Percentiles rank a stretch among this genome's conserved stretches.
phyloP scores from a whole-genome alignment of 78 protist genomes.

The Cavenderia fasciculata region DNA sequence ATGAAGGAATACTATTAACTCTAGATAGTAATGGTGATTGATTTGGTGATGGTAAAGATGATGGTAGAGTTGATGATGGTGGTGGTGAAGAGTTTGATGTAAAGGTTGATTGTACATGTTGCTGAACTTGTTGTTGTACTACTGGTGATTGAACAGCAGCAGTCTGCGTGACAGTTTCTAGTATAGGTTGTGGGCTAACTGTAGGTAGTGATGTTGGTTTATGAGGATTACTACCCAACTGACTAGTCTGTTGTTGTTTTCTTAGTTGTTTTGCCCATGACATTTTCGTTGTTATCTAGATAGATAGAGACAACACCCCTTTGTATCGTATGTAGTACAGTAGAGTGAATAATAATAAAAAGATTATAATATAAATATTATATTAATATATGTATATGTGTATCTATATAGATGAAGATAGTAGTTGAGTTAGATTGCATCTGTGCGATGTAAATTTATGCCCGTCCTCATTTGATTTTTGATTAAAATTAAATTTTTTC shows the following conservation, averaged over 20 bases:
- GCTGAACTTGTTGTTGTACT: neutral
- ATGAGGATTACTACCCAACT: neutral
- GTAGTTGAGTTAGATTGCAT: too few relatives aligned
- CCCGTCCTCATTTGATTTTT: too few relatives aligned
- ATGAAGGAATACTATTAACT: neutral
- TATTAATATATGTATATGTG: too few relatives aligned
- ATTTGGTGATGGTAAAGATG: slow-evolving; percentile 4
- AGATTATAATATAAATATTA: neutral
- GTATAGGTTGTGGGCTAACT: neutral
- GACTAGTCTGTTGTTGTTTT: too few relatives aligned
- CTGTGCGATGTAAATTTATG: too few relatives aligned
- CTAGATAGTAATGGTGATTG: slow-evolving; percentile 32
- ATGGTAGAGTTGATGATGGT: neutral
- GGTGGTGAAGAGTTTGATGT: neutral
- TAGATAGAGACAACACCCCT: neutral
- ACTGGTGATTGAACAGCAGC: neutral
- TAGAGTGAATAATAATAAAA: neutral
- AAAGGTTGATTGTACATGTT: neutral
- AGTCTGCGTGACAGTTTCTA: neutral
- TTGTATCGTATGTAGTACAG: neutral
- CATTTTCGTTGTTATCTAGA: neutral
- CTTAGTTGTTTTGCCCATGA: slow-evolving; percentile 74
- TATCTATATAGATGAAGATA: too few relatives aligned
- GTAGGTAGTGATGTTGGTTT: neutral
- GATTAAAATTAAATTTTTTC: too few relatives aligned